These are phyloP conservation scores for Diophrys appendiculata DNA, from an alignment of 73 alveolate species.

Conservation along the genomic window DNA sequence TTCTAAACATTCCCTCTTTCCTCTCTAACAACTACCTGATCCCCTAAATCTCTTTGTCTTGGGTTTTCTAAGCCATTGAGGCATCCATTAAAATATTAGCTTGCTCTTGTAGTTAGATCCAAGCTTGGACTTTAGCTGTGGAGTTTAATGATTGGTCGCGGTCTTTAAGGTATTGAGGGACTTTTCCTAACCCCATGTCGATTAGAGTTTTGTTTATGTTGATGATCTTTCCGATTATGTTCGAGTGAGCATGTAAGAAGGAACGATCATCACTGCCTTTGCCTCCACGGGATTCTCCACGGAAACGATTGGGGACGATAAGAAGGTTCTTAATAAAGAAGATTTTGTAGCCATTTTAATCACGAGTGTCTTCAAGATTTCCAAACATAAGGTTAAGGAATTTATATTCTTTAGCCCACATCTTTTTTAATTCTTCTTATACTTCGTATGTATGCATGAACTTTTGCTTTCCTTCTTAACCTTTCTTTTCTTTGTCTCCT, in stretches of 20 bases:
- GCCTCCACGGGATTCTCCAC: slow-evolving; percentile 91
- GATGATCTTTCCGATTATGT: slow-evolving; percentile 75
- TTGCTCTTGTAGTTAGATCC: slow-evolving; percentile 91
- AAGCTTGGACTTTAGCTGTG: slow-evolving; percentile 21
- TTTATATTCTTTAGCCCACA: slow-evolving; percentile 74
- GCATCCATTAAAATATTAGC: slow-evolving; percentile 91
- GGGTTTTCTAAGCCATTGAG: slow-evolving; percentile 88
- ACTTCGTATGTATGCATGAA: slow-evolving; percentile 72
- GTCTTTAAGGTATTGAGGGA: neutral
- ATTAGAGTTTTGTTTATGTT: slow-evolving; percentile 54
- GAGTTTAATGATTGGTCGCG: neutral
- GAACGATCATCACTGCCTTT: slow-evolving; percentile 75
- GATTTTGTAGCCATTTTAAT: slow-evolving; percentile 67
- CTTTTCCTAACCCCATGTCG: neutral
- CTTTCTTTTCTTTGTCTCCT: slow-evolving; percentile 54
- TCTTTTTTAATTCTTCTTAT: slow-evolving; percentile 61
- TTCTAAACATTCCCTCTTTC: slow-evolving; percentile 98
- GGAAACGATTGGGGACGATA: slow-evolving; percentile 93
- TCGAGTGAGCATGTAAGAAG: slow-evolving; percentile 86
- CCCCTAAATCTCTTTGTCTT: slow-evolving; percentile 96
- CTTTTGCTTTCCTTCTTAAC: slow-evolving; percentile 48
- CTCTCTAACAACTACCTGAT: slow-evolving; percentile 93
- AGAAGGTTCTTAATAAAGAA: slow-evolving; percentile 85
- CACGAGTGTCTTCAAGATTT: slow-evolving; percentile 50
- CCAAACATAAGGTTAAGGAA: slow-evolving; percentile 76